Evolutionary conservation across 192 early-diverging fungal genomes (phyloP), one percentile per base, ranked within the genome.

Genomic region (Coemansia brasiliensis): DNA sequence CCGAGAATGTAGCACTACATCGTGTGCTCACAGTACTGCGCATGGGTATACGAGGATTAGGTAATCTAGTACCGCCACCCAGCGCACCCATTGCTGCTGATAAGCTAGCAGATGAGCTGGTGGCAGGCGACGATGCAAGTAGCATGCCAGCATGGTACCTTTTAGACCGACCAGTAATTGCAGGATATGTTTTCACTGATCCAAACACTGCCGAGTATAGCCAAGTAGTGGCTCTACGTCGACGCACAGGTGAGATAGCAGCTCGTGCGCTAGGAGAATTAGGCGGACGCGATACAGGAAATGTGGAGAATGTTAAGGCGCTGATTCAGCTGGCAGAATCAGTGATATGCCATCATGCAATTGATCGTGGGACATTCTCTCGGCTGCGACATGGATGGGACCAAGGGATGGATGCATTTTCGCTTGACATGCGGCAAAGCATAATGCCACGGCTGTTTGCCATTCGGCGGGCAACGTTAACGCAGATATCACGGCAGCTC

Each of bases 291-390:
- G 55, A 81, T 12, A 88, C 88, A 43, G 90, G 94, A 64, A 90
- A 94, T 66, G 85, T 90, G 2, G 90, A 89, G 52, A 85, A 83
- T 58, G 80, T 88, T 56, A 90, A 90, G 52, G 73, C 79, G 17
- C 45, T 91, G 24, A 68, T 91, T 39, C 83, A 86, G 42, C 73
- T 85, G 57, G 57, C 69, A 9, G 55, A 70, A 25, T 39, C 49
- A 16, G 61, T 54, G 32, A 54, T 82, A 24, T 71, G 68, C 56
- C 49, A 74, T 62, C 52, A 69, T 45, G 71, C 66, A 40, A 37
- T 55, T 1, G 76, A 79, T 49, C 55, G 62, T 12, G 18, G 42
- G 10, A n/a, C 44, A 8, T 64, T 51, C 22, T 22, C 39, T 5
- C 35, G 37, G 29, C 29, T 39, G 45, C 55, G 66, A 26, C 59